Evolutionary conservation across 176 grass and related monocot species (phyloP).

Genomic region (Carex kokanica): DNA sequence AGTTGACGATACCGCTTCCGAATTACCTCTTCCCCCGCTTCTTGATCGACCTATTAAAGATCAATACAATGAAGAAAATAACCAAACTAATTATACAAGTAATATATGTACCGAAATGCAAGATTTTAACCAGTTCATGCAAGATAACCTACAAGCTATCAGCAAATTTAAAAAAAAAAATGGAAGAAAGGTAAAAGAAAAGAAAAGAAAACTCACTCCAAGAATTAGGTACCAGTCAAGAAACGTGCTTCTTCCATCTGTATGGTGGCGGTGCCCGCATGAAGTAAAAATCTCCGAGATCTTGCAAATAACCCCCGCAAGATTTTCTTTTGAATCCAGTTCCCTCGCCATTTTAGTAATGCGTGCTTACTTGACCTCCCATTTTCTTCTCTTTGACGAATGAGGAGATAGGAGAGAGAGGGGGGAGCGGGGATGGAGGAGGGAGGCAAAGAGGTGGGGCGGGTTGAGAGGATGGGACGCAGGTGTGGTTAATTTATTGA

Average conservation of each 20-base stretch:
- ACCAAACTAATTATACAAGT: neutral
- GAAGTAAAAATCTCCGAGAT: conserved; percentile 48
- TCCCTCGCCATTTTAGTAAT: conserved; percentile 40
- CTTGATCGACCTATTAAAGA: conserved; percentile 48
- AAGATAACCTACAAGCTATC: conserved; percentile 10
- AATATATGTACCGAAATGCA: neutral
- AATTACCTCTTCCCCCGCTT: conserved; percentile 49
- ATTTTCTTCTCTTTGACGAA: neutral
- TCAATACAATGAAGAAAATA: neutral
- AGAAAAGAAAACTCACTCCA: conserved; percentile 37
- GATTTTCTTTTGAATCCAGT: conserved; percentile 27
- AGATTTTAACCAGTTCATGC: neutral
- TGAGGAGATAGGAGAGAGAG: neutral
- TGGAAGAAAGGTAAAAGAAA: neutral
- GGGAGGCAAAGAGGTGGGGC: neutral
- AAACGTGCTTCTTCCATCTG: conserved; percentile 35
- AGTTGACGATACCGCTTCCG: conserved; percentile 61
- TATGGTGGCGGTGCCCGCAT: conserved; percentile 53
- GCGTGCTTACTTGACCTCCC: neutral
- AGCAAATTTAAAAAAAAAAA: neutral
- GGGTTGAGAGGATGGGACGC: neutral
- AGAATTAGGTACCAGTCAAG: conserved; percentile 97
- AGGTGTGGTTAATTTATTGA: neutral
- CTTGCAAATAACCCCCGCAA: conserved; percentile 41
- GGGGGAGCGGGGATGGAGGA: neutral